phyloP scores from a whole-genome alignment of 2,329 filamentous ascomycete genomes.

The Clarireedia paspali region DNA sequence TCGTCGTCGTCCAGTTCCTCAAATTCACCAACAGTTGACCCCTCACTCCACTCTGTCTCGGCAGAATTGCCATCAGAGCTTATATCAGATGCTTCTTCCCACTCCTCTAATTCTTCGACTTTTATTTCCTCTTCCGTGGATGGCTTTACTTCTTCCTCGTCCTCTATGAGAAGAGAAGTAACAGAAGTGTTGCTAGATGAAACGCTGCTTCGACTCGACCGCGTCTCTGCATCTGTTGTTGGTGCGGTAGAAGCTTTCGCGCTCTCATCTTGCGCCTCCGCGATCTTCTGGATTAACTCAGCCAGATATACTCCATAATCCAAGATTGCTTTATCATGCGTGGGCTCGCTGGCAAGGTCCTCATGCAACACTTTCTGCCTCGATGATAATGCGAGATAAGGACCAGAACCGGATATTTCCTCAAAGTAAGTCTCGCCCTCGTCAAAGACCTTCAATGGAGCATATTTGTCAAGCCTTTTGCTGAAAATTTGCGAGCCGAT shows the following conservation, averaged over 20 bases:
- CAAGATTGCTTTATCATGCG: neutral
- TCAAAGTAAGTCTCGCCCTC: neutral
- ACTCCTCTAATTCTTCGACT: neutral
- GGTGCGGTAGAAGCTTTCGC: neutral
- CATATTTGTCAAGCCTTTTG: neutral
- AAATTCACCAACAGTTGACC: neutral
- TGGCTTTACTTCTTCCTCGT: neutral
- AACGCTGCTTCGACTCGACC: neutral
- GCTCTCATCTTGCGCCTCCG: neutral
- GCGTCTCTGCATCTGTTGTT: neutral
- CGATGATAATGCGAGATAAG: neutral
- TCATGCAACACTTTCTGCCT: neutral
- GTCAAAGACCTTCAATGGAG: neutral
- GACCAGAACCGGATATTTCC: neutral
- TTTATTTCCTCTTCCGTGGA: neutral
- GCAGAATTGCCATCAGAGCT: neutral
- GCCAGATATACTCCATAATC: neutral
- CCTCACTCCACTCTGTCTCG: constrained; percentile 1
- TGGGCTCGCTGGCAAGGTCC: neutral
- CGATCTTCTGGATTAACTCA: neutral
- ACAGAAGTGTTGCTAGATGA: neutral
- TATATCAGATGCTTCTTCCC: neutral
- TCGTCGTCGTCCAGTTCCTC: neutral
- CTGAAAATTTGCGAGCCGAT: neutral
- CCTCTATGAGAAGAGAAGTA: neutral